Evolutionary conservation across 306 rosid species (phyloP), one percentile per base, ranked within the genome.

Genomic region (Gastrolobium villosum): DNA sequence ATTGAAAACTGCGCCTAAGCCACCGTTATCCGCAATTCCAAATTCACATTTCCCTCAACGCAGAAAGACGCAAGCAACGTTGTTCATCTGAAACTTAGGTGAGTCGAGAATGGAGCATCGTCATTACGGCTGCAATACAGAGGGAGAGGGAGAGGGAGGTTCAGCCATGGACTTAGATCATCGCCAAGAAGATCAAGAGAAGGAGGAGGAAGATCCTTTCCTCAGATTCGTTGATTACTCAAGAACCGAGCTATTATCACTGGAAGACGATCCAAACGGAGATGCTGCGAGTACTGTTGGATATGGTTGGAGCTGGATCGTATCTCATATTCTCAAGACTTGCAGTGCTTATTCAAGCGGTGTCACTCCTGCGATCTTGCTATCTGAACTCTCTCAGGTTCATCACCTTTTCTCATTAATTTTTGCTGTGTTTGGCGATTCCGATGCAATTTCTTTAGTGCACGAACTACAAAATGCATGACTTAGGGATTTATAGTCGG

Each of bases 301-400:
- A 6, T 87, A 91, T 37, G 90, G 97, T 14, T 92, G 97, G 98
- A 89, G 79, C 37, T 94, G 97, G 98, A 88, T 87, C 56, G 87
- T 85, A 5, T 89, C 91, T 67, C 94, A 91, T 56, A 80, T 94
- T 53, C 93, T 94, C 84, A 92, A 84, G 83, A 89, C 94, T 79
- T 94, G 97, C 74, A 7, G 76, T 70, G 83, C 96, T 72, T 94
- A 92, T 78, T 94, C 97, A 3, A 90, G 96, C 74, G 96, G 95
- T 3, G 97, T 92, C 57, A 94, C 97, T 55, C 79, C 97, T 1
- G 97, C 97, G 1, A 92, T 92, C 75, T 70, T 94, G 59, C 99
- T 94, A 79, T 89, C 98, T 44, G 98, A 91, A 66, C 88, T 94
- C 83, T 81, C 87, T 80, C 92, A 87, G 97, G 97, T 92, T 66